These are phyloP conservation scores for Gossypium mustelinum DNA, from an alignment of 345 rosid species.

Conservation along the genomic window DNA sequence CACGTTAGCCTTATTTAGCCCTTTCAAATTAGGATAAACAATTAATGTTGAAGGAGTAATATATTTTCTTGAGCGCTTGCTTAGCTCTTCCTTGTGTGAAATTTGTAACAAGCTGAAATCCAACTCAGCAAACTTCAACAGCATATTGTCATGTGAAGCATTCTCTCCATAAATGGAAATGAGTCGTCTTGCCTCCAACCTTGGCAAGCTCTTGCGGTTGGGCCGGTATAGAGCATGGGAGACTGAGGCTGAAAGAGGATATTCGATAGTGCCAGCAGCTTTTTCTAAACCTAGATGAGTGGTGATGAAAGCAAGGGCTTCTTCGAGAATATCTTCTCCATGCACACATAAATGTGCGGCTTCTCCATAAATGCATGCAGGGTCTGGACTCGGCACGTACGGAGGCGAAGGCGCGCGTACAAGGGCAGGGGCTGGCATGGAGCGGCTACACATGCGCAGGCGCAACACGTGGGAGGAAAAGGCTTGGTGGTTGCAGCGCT, in stretches of 20 bases:
- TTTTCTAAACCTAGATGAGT: not conserved
- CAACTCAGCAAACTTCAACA: constrained; percentile 28
- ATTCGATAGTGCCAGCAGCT: not conserved
- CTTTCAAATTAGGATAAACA: not conserved
- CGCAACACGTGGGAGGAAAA: no score
- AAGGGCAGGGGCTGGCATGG: not conserved
- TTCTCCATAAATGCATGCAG: not conserved
- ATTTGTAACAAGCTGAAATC: constrained; percentile 30
- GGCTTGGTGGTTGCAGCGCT: no score
- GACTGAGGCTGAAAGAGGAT: not conserved
- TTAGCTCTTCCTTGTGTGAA: constrained; percentile 19
- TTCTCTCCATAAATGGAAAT: constrained; percentile 13
- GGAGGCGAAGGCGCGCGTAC: no score
- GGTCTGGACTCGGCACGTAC: no score
- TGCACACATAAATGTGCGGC: not conserved
- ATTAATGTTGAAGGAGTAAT: not conserved
- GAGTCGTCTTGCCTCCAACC: constrained; percentile 20
- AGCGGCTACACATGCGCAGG: no score
- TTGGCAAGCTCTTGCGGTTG: constrained; percentile 8
- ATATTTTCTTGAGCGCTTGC: constrained; percentile 13
- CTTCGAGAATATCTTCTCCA: not conserved
- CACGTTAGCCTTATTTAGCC: not conserved
- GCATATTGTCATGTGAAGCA: not conserved
- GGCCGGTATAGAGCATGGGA: not conserved
- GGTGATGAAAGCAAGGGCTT: not conserved